These are phyloP conservation scores for Lunularia cruciata DNA, from an alignment of 225 moss, liverwort and hornwort genomes.

Conservation along the genomic window DNA sequence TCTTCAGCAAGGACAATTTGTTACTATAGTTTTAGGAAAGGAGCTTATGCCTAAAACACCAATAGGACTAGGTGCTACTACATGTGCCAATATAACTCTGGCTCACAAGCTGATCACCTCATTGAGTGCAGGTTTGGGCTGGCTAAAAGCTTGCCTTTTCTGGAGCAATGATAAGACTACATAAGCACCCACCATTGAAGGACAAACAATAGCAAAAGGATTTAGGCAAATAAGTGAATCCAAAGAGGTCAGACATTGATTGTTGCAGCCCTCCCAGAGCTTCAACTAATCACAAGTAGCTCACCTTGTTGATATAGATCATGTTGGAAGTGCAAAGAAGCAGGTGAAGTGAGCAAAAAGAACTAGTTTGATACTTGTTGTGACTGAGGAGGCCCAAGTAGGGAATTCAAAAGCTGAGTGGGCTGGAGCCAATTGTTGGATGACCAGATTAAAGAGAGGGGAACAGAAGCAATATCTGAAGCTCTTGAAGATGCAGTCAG, in stretches of 20 bases:
- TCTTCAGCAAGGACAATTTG: slow-evolving; percentile 29
- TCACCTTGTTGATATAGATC: slow-evolving; percentile 50
- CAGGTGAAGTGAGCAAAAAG: slow-evolving; percentile 45
- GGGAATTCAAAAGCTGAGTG: slow-evolving; percentile 29
- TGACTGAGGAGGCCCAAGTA: slow-evolving; percentile 62
- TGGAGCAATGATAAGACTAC: slow-evolving; percentile 35
- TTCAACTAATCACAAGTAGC: slow-evolving; percentile 86
- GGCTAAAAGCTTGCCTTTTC: slow-evolving; percentile 45
- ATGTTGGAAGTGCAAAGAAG: slow-evolving; percentile 37
- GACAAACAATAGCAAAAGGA: slow-evolving; percentile 28
- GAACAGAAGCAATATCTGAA: slow-evolving; percentile 34
- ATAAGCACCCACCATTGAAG: slow-evolving; percentile 41
- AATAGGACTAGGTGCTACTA: slow-evolving; percentile 26
- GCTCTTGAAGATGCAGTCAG: slow-evolving; percentile 25
- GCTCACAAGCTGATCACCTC: slow-evolving; percentile 30
- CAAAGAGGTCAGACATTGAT: slow-evolving; percentile 39
- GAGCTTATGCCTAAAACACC: slow-evolving; percentile 31
- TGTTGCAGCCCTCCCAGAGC: slow-evolving; percentile 59
- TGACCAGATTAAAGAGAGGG: slow-evolving; percentile 42
- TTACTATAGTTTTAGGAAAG: slow-evolving; percentile 33
- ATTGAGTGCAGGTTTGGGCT: slow-evolving; percentile 47
- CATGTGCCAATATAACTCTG: slow-evolving; percentile 17
- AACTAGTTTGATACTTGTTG: slow-evolving; percentile 56
- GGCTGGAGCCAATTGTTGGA: slow-evolving; percentile 29
- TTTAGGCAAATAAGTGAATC: slow-evolving; percentile 31